These are phyloP conservation scores for Candida ulmi DNA, from an alignment of 805 yeast species.

Conservation along the genomic window DNA sequence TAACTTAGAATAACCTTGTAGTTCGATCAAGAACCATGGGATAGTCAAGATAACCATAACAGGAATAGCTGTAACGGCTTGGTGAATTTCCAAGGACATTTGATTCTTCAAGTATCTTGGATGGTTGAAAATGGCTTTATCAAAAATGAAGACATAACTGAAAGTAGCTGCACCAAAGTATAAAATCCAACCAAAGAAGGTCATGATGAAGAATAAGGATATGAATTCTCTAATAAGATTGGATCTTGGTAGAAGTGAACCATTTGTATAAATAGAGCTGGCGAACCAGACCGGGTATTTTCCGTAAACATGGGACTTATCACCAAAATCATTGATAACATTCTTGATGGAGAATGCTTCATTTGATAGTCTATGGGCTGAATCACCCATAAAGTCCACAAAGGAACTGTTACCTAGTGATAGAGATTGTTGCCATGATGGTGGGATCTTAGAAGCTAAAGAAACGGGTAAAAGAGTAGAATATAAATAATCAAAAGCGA, in stretches of 20 bases:
- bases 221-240: conserved; percentile 66
- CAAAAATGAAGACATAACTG: conserved; percentile 78
- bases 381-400: conserved; percentile 15
- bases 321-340: conserved; percentile 17
- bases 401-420: conserved; percentile 19
- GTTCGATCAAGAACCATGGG: conserved; percentile 85
- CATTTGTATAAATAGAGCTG: conserved; percentile 48
- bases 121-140: conserved; percentile 86
- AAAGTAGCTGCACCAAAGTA: conserved; percentile 71
- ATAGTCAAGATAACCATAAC: conserved; percentile 79
- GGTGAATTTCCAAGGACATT: conserved; percentile 73
- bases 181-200: conserved; percentile 81
- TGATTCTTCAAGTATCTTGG: conserved; percentile 95
- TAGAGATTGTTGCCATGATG: conserved; percentile 23
- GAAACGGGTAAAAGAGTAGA: conserved; percentile 62
- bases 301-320: conserved; percentile 48
- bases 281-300: conserved; percentile 53
- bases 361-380: conserved; percentile 6
- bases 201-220: conserved; percentile 61
- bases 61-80: conserved; percentile 81
- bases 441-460: conserved; percentile 32
- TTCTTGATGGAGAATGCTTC: conserved; percentile 6
- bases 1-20: conserved; percentile 76
- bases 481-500: conserved; percentile 66
- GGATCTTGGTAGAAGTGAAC: conserved; percentile 68